Evolutionary conservation across 225 moss, liverwort and hornwort species (phyloP).

Genomic region (Lunularia cruciata): DNA sequence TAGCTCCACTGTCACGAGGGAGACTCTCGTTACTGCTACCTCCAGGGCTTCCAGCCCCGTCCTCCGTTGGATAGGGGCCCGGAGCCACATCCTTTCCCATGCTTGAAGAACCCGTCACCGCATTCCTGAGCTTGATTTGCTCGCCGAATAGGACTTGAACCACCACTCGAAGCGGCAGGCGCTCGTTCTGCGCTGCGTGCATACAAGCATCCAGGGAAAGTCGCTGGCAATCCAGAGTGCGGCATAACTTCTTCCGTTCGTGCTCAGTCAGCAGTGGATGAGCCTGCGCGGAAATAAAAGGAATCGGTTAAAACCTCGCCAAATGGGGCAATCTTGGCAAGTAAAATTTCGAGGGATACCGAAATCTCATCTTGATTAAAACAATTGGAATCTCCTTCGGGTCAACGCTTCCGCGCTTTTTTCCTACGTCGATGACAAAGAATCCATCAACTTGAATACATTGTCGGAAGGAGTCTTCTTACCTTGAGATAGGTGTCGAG

Average conservation of each 20-base stretch:
- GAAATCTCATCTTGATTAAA: background rate
- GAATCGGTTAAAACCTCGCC: background rate
- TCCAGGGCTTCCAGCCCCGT: constrained; percentile 14
- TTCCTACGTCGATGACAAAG: background rate
- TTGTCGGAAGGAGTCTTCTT: no score
- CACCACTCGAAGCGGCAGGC: constrained; percentile 76
- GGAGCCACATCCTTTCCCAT: constrained; percentile 10
- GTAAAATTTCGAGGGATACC: no score
- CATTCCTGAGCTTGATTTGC: constrained; percentile 71
- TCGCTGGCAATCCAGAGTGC: constrained; percentile 68
- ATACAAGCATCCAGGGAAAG: constrained; percentile 73
- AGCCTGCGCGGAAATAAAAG: constrained; percentile 40
- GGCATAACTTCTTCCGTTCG: constrained; percentile 76
- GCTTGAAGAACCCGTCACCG: constrained; percentile 37
- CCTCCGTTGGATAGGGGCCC: constrained; percentile 9
- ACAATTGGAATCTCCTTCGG: background rate
- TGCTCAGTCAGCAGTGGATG: constrained; percentile 62
- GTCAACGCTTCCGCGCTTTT: background rate
- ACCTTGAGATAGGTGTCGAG: constrained; percentile 93
- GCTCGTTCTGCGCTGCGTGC: constrained; percentile 91
- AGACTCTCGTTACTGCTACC: constrained; percentile 8
- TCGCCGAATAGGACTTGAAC: constrained; percentile 78
- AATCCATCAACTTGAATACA: no score
- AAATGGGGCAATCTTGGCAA: no score
- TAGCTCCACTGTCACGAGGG: background rate